A percentile compares a stretch with the other conserved stretches of the same genome.
Conservation (phyloP, 257 asterid species). For the Sherardia arvensis region DNA sequence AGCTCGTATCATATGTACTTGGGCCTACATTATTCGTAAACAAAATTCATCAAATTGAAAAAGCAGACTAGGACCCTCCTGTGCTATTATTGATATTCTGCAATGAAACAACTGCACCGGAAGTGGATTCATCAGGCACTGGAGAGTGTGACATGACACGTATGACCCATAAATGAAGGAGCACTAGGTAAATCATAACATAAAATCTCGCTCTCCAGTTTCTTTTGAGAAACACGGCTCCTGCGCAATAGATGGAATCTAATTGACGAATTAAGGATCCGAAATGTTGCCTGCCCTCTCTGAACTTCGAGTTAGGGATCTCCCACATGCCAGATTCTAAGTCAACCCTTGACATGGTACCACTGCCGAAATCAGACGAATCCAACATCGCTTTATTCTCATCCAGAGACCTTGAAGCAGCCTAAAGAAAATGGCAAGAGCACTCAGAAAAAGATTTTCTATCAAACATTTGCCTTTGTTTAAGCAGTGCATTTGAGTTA, state of each 20-base stretch:
- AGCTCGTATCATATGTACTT: slow-evolving; percentile 1
- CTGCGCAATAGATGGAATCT: slow-evolving; percentile 71
- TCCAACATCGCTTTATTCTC: slow-evolving; percentile 35
- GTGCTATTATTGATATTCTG: slow-evolving; percentile 81
- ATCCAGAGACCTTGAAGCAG: slow-evolving; percentile 61
- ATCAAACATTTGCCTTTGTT: background rate
- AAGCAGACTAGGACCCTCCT: slow-evolving; percentile 33
- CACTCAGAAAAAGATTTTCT: slow-evolving; percentile 6
- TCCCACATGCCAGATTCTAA: slow-evolving; percentile 45
- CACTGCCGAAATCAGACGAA: slow-evolving; percentile 25
- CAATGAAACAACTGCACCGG: slow-evolving; percentile 58
- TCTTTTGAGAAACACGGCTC: slow-evolving; percentile 54
- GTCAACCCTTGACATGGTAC: slow-evolving; percentile 48
- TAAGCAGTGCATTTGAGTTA: slow-evolving; percentile 11
- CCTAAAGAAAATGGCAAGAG: slow-evolving; percentile 30
- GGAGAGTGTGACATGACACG: slow-evolving; percentile 65
- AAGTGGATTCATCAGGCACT: slow-evolving; percentile 34
- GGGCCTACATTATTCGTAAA: background rate
- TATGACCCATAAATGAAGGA: slow-evolving; percentile 84
- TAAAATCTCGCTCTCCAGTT: slow-evolving; percentile 69
- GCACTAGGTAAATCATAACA: slow-evolving; percentile 54
- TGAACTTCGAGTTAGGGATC: slow-evolving; percentile 38
- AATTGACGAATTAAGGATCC: slow-evolving; percentile 71
- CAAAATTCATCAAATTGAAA: background rate
- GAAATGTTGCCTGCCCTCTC: slow-evolving; percentile 64